Conservation (phyloP, 2,329 filamentous ascomycete genomes). For the Harringtonia lauricola region DNA sequence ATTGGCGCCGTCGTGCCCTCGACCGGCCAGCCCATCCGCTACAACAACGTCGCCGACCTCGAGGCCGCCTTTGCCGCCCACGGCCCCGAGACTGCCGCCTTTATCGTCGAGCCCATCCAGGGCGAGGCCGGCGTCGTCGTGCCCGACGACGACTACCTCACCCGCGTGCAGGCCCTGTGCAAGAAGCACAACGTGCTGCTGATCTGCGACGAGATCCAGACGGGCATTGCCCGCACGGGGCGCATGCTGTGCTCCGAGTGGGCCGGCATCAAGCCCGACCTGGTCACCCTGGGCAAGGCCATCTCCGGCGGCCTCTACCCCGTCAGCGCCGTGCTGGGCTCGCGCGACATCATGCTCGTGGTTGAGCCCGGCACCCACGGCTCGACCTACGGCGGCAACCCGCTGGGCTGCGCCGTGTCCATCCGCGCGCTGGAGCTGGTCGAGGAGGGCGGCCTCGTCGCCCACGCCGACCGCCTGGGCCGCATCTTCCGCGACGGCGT, state of each 20-base stretch:
- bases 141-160: conserved; percentile 79
- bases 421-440: conserved; percentile 92
- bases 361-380: conserved; percentile 95
- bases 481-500: conserved; percentile 74
- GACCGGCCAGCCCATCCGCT: conserved; percentile 69
- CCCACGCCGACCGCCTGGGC: conserved; percentile 71
- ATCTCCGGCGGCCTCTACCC: conserved; percentile 98
- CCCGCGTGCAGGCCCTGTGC: conserved; percentile 71
- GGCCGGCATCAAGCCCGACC: conserved; percentile 88
- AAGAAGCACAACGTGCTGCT: conserved; percentile 91
- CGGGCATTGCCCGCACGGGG: conserved; percentile 89
- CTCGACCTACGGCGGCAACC: conserved; percentile 97
- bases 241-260: conserved; percentile 91
- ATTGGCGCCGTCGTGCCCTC: conserved; percentile 68
- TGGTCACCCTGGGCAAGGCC: conserved; percentile 91
- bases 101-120: conserved; percentile 93
- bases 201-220: conserved; percentile 98
- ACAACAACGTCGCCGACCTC: conserved; percentile 75
- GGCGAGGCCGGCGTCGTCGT: conserved; percentile 96
- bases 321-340: conserved; percentile 84
- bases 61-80: conserved; percentile 69
- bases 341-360: conserved; percentile 88
- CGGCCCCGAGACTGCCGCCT: conserved; percentile 77
- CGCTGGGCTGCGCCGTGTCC: conserved; percentile 86
- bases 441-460: conserved; percentile 79